A percentile compares a stretch with the other conserved stretches of the same genome.
Evolutionary conservation across 1,284 basidiomycete species (phyloP).

Genomic region (Pterulicium gracile): DNA sequence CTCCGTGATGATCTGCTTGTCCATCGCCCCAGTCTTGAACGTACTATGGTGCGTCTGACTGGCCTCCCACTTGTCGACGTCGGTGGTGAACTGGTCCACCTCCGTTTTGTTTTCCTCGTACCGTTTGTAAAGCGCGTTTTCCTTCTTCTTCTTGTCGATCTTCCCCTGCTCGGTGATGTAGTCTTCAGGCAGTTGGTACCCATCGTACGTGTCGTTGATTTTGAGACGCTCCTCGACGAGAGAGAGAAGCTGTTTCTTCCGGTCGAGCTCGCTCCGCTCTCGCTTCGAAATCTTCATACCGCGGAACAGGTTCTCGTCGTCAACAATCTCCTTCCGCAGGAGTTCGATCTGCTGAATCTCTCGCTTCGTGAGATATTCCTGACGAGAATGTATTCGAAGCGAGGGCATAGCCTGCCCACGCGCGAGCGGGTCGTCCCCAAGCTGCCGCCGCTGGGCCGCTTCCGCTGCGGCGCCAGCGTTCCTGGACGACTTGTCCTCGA

Average conservation of each 20-base stretch:
- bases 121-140: constrained; percentile 87
- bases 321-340: constrained; percentile 84
- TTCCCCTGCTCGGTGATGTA: constrained; percentile 99
- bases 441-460: constrained; percentile 66
- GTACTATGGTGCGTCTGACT: constrained; percentile 86
- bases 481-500: constrained; percentile 84
- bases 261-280: constrained; percentile 74
- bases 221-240: constrained; percentile 90
- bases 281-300: constrained; percentile 85
- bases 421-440: constrained; percentile 80
- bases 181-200: constrained; percentile 92
- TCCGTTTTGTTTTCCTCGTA: constrained; percentile 90
- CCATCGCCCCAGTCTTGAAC: constrained; percentile 82
- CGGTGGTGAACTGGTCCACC: constrained; percentile 84
- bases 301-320: constrained; percentile 81
- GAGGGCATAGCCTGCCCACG: constrained; percentile 74
- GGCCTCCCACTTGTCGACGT: constrained; percentile 94
- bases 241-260: constrained; percentile 87
- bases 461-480: constrained; percentile 67
- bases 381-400: constrained; percentile 77
- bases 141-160: constrained; percentile 94
- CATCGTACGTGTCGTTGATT: constrained; percentile 91
- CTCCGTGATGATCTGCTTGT: constrained; percentile 72
- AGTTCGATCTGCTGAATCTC: constrained; percentile 95
- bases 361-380: constrained; percentile 93